A percentile compares a stretch with the other conserved stretches of the same genome.
phyloP scores from a whole-genome alignment of 2,329 filamentous ascomycete species.

The Amesomyces nigricolor region DNA sequence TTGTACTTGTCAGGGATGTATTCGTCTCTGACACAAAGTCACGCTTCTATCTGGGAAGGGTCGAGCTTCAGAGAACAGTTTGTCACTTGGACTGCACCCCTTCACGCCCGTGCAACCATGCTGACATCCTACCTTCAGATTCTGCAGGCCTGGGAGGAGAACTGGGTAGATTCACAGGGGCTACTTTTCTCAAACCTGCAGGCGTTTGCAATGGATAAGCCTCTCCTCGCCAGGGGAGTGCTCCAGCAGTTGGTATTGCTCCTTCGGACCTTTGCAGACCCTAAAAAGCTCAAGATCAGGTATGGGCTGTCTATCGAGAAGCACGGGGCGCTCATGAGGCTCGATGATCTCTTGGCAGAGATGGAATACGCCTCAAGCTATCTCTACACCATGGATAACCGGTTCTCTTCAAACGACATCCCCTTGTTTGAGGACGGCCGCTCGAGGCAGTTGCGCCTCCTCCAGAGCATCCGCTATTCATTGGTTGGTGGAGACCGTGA shows the following conservation, averaged over 20 bases:
- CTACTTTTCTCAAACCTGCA: not conserved
- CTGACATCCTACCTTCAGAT: not conserved
- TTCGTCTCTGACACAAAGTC: constrained; percentile 3
- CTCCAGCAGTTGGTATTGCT: constrained; percentile 5
- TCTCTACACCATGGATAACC: constrained; percentile 2
- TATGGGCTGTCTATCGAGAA: constrained; percentile 4
- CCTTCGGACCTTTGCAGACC: constrained; percentile 6
- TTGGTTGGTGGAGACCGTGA: not conserved
- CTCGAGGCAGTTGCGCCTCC: not conserved
- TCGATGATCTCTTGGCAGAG: constrained; percentile 3
- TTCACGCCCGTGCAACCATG: not conserved
- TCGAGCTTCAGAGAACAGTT: constrained; percentile 10
- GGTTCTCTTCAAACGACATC: not conserved
- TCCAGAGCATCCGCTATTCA: constrained; percentile 2
- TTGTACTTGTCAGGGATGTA: constrained; percentile 3
- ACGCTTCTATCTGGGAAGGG: constrained; percentile 4
- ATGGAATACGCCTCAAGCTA: constrained; percentile 2
- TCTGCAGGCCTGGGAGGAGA: constrained; percentile 5
- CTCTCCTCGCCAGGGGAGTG: not conserved
- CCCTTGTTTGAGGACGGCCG: not conserved
- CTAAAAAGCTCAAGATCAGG: constrained; percentile 5
- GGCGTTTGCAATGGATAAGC: not conserved
- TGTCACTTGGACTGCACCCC: not conserved
- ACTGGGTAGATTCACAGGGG: not conserved
- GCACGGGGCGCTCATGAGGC: not conserved